A percentile compares a stretch with the other conserved stretches of the same genome.
phyloP scores from a whole-genome alignment of 2,329 filamentous ascomycete genomes.

The Talaromyces atroroseus region DNA sequence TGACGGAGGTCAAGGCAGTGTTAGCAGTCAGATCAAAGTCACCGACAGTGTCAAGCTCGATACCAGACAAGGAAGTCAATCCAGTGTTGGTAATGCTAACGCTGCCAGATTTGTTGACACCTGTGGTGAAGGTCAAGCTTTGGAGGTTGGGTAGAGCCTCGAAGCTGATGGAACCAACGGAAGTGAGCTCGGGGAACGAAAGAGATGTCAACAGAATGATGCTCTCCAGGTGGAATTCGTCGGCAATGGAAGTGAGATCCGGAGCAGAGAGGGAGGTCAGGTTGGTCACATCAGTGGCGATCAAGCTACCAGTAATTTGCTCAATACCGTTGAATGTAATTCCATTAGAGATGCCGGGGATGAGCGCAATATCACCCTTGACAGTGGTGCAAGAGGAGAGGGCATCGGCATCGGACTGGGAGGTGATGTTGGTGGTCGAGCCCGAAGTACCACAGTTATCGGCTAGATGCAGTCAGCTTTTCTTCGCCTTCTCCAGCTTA shows the following conservation, averaged over 20 bases:
- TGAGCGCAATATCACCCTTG: slow-evolving; percentile 63
- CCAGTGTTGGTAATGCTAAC: slow-evolving; percentile 82
- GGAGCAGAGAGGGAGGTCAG: slow-evolving; percentile 60
- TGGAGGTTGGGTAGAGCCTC: slow-evolving; percentile 63
- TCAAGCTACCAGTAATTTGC: slow-evolving; percentile 54
- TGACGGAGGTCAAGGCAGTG: slow-evolving; percentile 67
- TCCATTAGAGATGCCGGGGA: slow-evolving; percentile 48
- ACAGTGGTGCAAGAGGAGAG: slow-evolving; percentile 63
- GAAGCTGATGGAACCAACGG: slow-evolving; percentile 65
- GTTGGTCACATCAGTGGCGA: slow-evolving; percentile 49
- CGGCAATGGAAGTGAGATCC: slow-evolving; percentile 60
- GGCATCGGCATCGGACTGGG: slow-evolving; percentile 59
- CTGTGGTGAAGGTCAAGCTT: slow-evolving; percentile 54
- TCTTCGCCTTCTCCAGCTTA: neutral
- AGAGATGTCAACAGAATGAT: slow-evolving; percentile 65
- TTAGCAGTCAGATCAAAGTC: slow-evolving; percentile 88
- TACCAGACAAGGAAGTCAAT: slow-evolving; percentile 70
- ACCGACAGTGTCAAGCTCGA: slow-evolving; percentile 69
- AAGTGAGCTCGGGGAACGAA: slow-evolving; percentile 58
- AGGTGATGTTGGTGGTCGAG: slow-evolving; percentile 44
- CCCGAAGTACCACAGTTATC: slow-evolving; percentile 14
- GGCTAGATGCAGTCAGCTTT: slow-evolving; percentile 13
- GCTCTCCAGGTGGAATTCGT: slow-evolving; percentile 63
- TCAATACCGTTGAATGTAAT: slow-evolving; percentile 59
- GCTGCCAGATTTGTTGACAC: slow-evolving; percentile 58